Percentiles rank a stretch among this genome's conserved stretches.
These are phyloP conservation scores for Xenoacremonium recifei DNA, from an alignment of 2,329 filamentous ascomycete genomes.

Conservation along the genomic window DNA sequence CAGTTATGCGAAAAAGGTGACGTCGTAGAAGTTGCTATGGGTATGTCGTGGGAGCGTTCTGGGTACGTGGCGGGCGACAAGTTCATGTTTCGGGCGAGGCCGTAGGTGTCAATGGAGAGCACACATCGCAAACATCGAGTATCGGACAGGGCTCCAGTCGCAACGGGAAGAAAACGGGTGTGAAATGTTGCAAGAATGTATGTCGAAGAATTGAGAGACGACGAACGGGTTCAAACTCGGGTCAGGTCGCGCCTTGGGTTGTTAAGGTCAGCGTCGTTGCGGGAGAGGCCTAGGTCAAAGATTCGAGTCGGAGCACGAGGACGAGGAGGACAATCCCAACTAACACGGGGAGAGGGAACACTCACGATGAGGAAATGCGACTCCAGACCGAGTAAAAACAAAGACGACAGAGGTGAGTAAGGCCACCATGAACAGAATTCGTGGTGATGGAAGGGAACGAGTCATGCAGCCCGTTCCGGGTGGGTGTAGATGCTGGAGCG, in stretches of 20 bases:
- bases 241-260: no score
- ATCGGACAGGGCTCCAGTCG: conserved; percentile 12
- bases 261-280: no score
- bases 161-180: no score
- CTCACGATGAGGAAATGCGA: no score
- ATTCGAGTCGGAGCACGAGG: conserved; percentile 15
- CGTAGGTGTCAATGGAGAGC: conserved; percentile 22
- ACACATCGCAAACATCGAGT: conserved; percentile 22
- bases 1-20: conserved; percentile 8
- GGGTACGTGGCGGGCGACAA: conserved; percentile 18
- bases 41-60: conserved; percentile 17
- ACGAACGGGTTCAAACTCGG: no score
- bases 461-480: conserved; percentile 15
- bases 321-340: conserved; percentile 18
- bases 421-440: conserved; percentile 8
- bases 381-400: no score
- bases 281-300: neutral
- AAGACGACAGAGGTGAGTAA: conserved; percentile 12
- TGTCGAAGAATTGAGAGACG: no score
- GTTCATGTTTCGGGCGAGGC: conserved; percentile 23
- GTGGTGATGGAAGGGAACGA: conserved; percentile 14
- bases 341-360: conserved; percentile 22
- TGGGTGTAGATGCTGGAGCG: conserved; percentile 18
- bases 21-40: conserved; percentile 9
- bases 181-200: no score